Base-by-base conservation (phyloP, 1,284 basidiomycete genomes). In the Trichosporon inkin region DNA sequence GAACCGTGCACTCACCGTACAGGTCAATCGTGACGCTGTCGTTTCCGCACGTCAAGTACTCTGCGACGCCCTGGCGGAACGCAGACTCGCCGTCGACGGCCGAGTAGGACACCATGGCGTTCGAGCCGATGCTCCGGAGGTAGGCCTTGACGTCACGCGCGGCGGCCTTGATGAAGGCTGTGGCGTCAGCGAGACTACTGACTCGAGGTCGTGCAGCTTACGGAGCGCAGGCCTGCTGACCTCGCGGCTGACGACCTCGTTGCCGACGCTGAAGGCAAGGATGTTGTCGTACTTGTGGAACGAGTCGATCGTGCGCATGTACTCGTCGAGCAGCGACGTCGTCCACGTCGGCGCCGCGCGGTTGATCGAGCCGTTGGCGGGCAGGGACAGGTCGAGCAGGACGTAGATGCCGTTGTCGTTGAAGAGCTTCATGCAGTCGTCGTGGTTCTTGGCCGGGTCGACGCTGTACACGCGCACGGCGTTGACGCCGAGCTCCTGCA, bases 61-160 rank as follows among this genome's bases (percentile, higher is more conserved):
- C 83, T 2, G 92, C 89, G 37, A 94, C 78, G 55, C 84, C 83
- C 65, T 84, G 84, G 53, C 87, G 81, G 83, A 86, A 92, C 37
- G 79, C 78, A 10, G 83, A 70, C 55, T 82, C 81, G 7, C 87
- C 91, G 69, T 95, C 88, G 49, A 92, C 90, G 32, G 89, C 86
- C 16, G 90, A 85, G 78, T 95, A 96, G 3, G 89, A 88, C 51
- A 94, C 85, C 20, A 96, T 84, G 5, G 84, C 84, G 38, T 81
- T 79, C 1, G 85, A 89, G 13, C 80, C 79, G 70, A 88, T 87
- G 5, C 88, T 88, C 32, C 81, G 82, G 11, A 93, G 81, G 77
- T 92, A 95, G 2, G 92, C 85, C 76, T 87, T 93, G 69, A 85
- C 80, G 74, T 96, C 93, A 39, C 92, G 85, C 20, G 90, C 90